Evolutionary conservation across 768 basidiomycete species (phyloP).

Genomic region (Clavaria fumosa): DNA sequence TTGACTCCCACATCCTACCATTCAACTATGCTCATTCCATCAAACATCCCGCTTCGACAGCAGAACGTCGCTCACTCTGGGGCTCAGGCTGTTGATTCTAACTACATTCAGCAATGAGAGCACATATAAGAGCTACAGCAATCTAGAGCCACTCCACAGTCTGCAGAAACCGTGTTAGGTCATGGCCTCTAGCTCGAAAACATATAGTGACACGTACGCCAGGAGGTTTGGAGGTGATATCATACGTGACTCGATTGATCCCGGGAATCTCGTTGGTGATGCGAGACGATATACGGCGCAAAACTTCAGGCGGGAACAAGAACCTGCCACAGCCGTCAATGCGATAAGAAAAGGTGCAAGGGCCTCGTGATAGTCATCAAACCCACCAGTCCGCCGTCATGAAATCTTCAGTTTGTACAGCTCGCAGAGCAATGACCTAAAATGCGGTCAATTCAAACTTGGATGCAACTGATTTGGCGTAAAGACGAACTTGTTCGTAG

Average conservation of each 20-base stretch:
- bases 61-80: too few relatives aligned
- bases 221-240: slow-evolving; percentile 95
- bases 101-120: too few relatives aligned
- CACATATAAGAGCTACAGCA: too few relatives aligned
- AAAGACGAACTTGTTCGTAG: slow-evolving; percentile 67
- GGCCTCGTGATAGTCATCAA: too few relatives aligned
- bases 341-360: slow-evolving; percentile 7
- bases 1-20: too few relatives aligned
- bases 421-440: slow-evolving; percentile 84
- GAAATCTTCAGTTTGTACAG: slow-evolving; percentile 96
- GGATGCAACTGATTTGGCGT: neutral
- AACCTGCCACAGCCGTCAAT: slow-evolving; percentile 41
- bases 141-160: too few relatives aligned
- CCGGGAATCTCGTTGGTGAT: slow-evolving; percentile 97
- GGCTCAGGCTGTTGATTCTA: too few relatives aligned
- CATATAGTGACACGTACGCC: slow-evolving; percentile 51
- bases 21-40: too few relatives aligned
- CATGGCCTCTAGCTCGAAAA: too few relatives aligned
- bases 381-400: slow-evolving; percentile 98
- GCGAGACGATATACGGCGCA: slow-evolving; percentile 84
- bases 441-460: slow-evolving; percentile 1
- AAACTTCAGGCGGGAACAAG: slow-evolving; percentile 83
- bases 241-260: slow-evolving; percentile 92
- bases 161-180: too few relatives aligned
- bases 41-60: too few relatives aligned